Base-by-base conservation (phyloP, 768 basidiomycete genomes). In the Gloeopeniophorella convolvens region DNA sequence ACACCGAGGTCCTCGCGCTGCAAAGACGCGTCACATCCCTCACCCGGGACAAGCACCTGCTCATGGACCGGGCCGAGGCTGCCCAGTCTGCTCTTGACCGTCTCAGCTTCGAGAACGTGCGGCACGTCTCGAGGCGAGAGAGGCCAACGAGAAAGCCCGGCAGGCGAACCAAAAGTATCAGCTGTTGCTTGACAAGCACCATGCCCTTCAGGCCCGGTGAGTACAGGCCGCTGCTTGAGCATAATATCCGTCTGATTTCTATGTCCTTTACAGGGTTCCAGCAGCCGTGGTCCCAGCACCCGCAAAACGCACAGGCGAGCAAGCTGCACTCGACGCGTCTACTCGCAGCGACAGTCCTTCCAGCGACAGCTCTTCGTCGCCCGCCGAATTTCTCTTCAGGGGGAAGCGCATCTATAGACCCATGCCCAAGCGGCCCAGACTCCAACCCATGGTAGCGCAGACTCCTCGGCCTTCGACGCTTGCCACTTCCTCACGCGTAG, bases 311-410 rank as follows among this genome's bases (percentile, higher is more conserved):
- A 47, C 11, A 21, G 43, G 41, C 7, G 42, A 33, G 16, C 50
- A 51, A 18, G 55, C 50, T 6, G 28, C 50, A 5, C 50, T 51
- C 39, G 54, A 51, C 15, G 28, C 37, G 28, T 41, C 50, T n/a
- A 0, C 35, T 5, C 32, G 28, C 30, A 45, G 13, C 15, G n/a
- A 26, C 28, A 37, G 35, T 16, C 7, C 28, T n/a, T n/a, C n/a
- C n/a, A n/a, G n/a, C 33, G 3, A 4, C 4, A 5, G 34, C 28
- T 36, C 26, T 11, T n/a, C 39, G 9, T 18, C 4, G 31, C 8
- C 4, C 16, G 3, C 3, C 18, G 27, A 34, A 6, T 5, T 8
- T 4, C 9, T 10, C 13, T 34, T 9, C 16, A 34, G 16, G 1
- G 48, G 32, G 10, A 39, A 33, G 13, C 35, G 23, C 12, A 24